These are phyloP conservation scores for Diaporthe vexans DNA, from an alignment of 2,329 filamentous ascomycete genomes.

Conservation along the genomic window DNA sequence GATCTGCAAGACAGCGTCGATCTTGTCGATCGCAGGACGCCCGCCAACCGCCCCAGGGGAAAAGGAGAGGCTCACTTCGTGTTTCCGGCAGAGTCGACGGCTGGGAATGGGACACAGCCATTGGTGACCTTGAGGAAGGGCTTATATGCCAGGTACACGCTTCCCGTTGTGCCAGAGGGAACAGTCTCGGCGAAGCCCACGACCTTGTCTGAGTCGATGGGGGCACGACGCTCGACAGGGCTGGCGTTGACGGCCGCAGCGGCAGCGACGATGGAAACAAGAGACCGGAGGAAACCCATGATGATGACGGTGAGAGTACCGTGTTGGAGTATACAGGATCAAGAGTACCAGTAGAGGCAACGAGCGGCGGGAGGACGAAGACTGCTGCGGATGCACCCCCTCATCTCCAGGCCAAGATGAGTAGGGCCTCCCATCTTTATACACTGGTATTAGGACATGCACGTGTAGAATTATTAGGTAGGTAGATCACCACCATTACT, in stretches of 20 bases:
- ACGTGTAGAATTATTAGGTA: slow-evolving; percentile 25
- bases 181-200: slow-evolving; percentile 68
- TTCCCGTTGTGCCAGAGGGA: slow-evolving; percentile 60
- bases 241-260: slow-evolving; percentile 10
- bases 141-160: slow-evolving; percentile 68
- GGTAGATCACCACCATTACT: slow-evolving; percentile 23
- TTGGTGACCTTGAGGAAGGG: slow-evolving; percentile 67
- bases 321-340: not conserved
- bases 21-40: slow-evolving; percentile 10
- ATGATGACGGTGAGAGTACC: not conserved
- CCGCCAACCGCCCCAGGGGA: not conserved
- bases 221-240: slow-evolving; percentile 43
- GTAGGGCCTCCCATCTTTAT: slow-evolving; percentile 18
- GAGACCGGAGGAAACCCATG: slow-evolving; percentile 28
- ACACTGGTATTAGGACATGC: slow-evolving; percentile 4
- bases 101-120: slow-evolving; percentile 74
- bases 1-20: slow-evolving; percentile 8
- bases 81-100: slow-evolving; percentile 69
- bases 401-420: not conserved
- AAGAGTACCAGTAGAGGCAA: not conserved
- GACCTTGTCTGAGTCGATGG: slow-evolving; percentile 53
- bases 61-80: slow-evolving; percentile 60
- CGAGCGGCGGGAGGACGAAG: not conserved
- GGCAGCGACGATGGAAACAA: slow-evolving; percentile 18
- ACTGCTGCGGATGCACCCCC: slow-evolving; percentile 9